phyloP scores from a whole-genome alignment of 2,329 filamentous ascomycete genomes.

The Delphinella strobiligena region DNA sequence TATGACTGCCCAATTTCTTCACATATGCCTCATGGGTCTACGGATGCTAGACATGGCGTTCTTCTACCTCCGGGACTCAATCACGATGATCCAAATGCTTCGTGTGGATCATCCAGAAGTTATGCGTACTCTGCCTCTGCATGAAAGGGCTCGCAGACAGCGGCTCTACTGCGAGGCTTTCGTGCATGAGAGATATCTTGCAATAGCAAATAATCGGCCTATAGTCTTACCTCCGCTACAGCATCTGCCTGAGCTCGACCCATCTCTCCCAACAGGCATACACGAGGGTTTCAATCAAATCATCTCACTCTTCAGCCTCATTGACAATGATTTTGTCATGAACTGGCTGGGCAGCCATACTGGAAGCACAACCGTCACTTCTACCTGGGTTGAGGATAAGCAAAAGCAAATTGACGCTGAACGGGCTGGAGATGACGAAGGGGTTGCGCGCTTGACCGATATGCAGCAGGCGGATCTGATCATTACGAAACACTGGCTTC shows the following conservation, averaged over 20 bases:
- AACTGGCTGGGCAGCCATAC: conserved; percentile 26
- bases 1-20: conserved; percentile 41
- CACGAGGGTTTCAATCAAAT: conserved; percentile 33
- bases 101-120: conserved; percentile 30
- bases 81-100: conserved; percentile 33
- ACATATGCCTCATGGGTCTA: conserved; percentile 40
- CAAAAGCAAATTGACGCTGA: conserved; percentile 31
- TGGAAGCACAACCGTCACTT: conserved; percentile 18
- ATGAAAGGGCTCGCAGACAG: conserved; percentile 32
- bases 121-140: conserved; percentile 19
- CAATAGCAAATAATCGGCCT: conserved; percentile 38
- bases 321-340: conserved; percentile 33
- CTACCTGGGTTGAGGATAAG: conserved; percentile 34
- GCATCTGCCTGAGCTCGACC: conserved; percentile 28
- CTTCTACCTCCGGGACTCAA: conserved; percentile 39
- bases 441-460: conserved; percentile 18
- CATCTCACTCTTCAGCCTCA: conserved; percentile 32
- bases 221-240: conserved; percentile 28
- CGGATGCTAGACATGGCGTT: conserved; percentile 38
- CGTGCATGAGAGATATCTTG: conserved; percentile 46
- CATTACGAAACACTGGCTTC: conserved; percentile 38
- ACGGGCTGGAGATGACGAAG: conserved; percentile 10
- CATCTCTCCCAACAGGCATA: conserved; percentile 25
- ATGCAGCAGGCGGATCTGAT: conserved; percentile 39
- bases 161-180: conserved; percentile 45